These are phyloP conservation scores for slime mould (Dictyostelium discoideum) DNA, from an alignment of 78 protist species.

Conservation along the genomic window DNA sequence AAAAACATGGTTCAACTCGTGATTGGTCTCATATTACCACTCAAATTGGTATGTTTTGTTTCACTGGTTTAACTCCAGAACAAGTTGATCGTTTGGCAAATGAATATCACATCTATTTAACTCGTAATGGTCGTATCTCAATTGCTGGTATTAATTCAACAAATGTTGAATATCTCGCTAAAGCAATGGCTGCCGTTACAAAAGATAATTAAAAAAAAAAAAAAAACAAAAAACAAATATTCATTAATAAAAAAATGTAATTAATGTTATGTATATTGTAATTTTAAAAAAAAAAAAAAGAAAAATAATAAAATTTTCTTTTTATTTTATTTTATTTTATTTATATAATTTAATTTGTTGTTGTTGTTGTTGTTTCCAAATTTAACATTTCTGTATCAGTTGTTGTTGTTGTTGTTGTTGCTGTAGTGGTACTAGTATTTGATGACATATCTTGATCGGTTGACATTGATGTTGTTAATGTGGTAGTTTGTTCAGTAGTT, in stretches of 20 bases:
- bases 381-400: background rate
- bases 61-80: conserved; percentile 93
- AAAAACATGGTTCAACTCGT: conserved; percentile 82
- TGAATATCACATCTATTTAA: conserved; percentile 91
- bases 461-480: background rate
- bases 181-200: conserved; percentile 89
- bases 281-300: background rate
- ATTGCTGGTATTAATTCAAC: conserved; percentile 95
- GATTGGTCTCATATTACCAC: conserved; percentile 97
- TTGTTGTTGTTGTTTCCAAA: background rate
- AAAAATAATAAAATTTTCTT: background rate
- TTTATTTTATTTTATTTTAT: background rate
- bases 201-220: background rate
- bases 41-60: conserved; percentile 99
- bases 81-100: conserved; percentile 81
- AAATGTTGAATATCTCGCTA: conserved; percentile 91
- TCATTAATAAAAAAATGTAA: background rate
- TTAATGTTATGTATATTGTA: background rate
- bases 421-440: background rate
- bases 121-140: conserved; percentile 96
- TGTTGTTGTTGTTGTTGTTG: background rate
- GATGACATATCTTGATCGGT: background rate
- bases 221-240: background rate
- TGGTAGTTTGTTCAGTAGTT: background rate
- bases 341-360: background rate